Percentiles rank a stretch among this genome's conserved stretches.
Conservation (phyloP, 106 monocot genomes). For the Iris macrosiphon region DNA sequence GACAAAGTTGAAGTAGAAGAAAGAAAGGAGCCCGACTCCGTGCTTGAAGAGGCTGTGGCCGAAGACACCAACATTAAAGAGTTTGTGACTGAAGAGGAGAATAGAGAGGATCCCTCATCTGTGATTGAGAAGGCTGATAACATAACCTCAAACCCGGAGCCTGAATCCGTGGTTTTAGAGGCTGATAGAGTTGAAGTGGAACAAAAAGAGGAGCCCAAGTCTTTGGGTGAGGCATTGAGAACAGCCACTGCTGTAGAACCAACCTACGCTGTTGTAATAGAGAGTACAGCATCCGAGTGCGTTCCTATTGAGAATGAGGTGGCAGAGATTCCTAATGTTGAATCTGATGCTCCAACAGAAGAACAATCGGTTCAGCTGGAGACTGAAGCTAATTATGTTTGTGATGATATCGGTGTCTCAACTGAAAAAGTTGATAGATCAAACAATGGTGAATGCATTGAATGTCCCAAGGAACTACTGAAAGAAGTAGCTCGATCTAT, state of each 20-base stretch:
- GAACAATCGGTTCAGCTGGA: neutral
- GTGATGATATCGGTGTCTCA: neutral
- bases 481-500: neutral
- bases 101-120: neutral
- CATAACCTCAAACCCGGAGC: no score
- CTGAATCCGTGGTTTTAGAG: neutral
- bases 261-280: neutral
- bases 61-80: neutral
- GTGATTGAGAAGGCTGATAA: neutral
- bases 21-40: neutral
- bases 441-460: neutral
- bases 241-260: neutral
- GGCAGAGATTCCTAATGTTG: neutral
- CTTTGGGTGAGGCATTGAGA: neutral
- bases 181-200: slow-evolving; percentile 9
- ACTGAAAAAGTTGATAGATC: neutral
- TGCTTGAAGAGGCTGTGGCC: neutral
- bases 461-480: neutral
- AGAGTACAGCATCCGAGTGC: neutral
- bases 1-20: neutral
- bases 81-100: neutral
- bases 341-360: neutral
- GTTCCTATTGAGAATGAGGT: neutral
- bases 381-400: neutral
- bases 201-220: neutral